Evolutionary conservation across 1,139 yeast species (phyloP).

Genomic region (Candida sanyaensis): DNA sequence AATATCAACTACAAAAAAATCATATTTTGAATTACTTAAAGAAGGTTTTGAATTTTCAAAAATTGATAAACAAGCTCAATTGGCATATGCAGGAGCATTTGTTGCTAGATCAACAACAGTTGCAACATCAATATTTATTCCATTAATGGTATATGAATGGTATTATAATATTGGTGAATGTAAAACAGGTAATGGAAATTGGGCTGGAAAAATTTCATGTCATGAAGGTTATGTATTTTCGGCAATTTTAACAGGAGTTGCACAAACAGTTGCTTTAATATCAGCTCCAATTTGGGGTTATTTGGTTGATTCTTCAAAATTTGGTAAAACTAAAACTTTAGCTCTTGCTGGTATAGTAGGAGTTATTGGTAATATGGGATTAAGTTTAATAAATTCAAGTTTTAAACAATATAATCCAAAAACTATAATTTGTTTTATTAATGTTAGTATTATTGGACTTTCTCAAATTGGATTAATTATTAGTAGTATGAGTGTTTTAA

Average conservation of each 20-base stretch:
- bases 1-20: not conserved
- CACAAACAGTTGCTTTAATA: conserved; percentile 56
- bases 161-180: conserved; percentile 54
- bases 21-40: conserved; percentile 36
- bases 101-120: conserved; percentile 68
- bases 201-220: conserved; percentile 45
- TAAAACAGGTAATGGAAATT: conserved; percentile 30
- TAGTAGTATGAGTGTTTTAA: conserved; percentile 45
- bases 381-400: conserved; percentile 21
- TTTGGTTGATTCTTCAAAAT: conserved; percentile 43
- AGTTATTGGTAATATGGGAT: conserved; percentile 30
- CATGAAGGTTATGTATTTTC: conserved; percentile 65
- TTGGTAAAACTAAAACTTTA: conserved; percentile 36
- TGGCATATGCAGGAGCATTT: conserved; percentile 64
- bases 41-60: conserved; percentile 45
- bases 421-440: conserved; percentile 30
- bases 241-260: conserved; percentile 68
- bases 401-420: conserved; percentile 34
- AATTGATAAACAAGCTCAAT: conserved; percentile 33
- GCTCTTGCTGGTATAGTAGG: conserved; percentile 44
- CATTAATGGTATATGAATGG: conserved; percentile 61
- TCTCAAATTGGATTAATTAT: conserved; percentile 63
- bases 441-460: conserved; percentile 37
- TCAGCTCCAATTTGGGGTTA: conserved; percentile 68
- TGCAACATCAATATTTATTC: conserved; percentile 61